phyloP scores from a whole-genome alignment of 176 grass and related monocot species.

The Aegilops speltoides region DNA sequence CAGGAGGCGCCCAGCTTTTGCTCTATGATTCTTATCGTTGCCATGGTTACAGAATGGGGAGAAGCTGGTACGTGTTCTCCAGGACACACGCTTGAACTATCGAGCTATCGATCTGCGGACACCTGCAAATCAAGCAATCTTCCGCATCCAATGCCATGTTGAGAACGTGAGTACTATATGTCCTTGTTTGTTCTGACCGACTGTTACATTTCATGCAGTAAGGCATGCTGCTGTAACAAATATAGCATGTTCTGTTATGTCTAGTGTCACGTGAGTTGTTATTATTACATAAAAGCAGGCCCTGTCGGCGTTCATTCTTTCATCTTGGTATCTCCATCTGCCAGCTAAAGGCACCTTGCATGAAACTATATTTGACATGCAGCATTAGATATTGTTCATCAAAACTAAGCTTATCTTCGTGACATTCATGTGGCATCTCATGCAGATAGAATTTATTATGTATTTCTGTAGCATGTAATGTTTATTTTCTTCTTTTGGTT shows the following conservation, averaged over 20 bases:
- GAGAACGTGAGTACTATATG: constrained; percentile 51
- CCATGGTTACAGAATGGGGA: constrained; percentile 57
- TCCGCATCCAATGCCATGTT: constrained; percentile 74
- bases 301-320: background rate
- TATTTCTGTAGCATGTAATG: background rate
- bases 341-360: background rate
- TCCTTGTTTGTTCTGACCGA: background rate
- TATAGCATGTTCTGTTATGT: background rate
- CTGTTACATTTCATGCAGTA: background rate
- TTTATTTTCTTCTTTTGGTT: background rate
- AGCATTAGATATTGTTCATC: background rate
- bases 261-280: background rate
- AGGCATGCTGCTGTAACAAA: background rate
- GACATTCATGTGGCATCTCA: background rate
- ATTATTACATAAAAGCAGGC: background rate
- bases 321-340: background rate
- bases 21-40: constrained; percentile 3
- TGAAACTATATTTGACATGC: background rate
- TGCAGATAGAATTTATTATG: background rate
- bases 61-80: constrained; percentile 83
- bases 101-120: constrained; percentile 76
- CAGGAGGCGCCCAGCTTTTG: background rate
- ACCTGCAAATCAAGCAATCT: constrained; percentile 73
- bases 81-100: constrained; percentile 79
- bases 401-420: background rate